phyloP scores from a whole-genome alignment of 768 basidiomycete species.

The Terana coerulea region DNA sequence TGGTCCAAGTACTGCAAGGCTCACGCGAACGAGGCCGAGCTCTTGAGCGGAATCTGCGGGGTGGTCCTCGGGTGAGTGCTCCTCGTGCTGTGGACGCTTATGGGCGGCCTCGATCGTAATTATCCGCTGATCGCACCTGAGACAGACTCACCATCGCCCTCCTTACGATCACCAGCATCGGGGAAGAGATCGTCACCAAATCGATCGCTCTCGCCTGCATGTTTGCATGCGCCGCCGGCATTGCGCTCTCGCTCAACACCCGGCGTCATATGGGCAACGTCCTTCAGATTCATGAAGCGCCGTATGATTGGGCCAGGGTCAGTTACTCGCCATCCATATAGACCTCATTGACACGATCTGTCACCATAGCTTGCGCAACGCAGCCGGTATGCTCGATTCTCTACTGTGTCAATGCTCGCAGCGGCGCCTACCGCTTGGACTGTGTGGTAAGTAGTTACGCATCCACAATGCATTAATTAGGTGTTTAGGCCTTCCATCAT shows the following conservation, averaged over 20 bases:
- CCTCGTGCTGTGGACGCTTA: not conserved
- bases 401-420: not conserved
- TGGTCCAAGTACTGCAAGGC: not conserved
- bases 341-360: not conserved
- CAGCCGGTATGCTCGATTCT: not conserved
- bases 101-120: not conserved
- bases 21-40: not conserved
- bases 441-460: not conserved
- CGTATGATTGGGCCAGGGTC: not conserved
- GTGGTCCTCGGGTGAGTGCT: not conserved
- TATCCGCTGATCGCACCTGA: not conserved
- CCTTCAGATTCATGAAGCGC: not conserved
- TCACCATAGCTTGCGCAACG: not conserved
- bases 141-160: not conserved
- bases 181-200: not conserved
- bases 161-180: constrained; percentile 2
- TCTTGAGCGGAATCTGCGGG: not conserved
- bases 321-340: not conserved
- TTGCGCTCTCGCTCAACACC: not conserved
- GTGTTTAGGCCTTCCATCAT: too few relatives aligned
- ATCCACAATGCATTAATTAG: too few relatives aligned
- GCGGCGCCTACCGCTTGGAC: not conserved
- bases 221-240: not conserved
- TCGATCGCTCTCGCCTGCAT: not conserved
- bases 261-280: constrained; percentile 1